Base-by-base conservation (phyloP, 2,329 filamentous ascomycete species). In the Calonectria leucothoes region DNA sequence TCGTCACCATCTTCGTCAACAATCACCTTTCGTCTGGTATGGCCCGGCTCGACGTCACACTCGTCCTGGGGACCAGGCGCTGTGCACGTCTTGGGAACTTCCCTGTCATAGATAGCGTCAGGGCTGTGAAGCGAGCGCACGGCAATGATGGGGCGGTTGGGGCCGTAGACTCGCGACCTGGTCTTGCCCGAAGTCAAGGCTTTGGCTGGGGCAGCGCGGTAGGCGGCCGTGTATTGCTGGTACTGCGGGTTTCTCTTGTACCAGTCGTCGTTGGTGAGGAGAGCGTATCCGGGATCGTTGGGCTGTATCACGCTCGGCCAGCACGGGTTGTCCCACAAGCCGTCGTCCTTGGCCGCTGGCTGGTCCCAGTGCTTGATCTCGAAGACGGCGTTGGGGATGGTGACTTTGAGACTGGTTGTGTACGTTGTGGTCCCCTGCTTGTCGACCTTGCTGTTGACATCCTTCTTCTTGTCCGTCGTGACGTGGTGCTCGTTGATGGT, bases 201-300 rank as follows among this genome's bases (percentile, higher is more conserved):
- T 2, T 42, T 64, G 35, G 35, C 20, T 39, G 59, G 59, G 23
- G 59, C 27, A n/a, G 20, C 27, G 17, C 27, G 35, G 59, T 64
- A 64, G n/a, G 39, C n/a, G 33, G 20, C 20, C 10, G 59, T 64
- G 37, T 39, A 39, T 27, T n/a, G 33, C 33, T 37, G 29, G 31
- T 35, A 35, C 23, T 42, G 25, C 3, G 35, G 33, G 59, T 52
- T 52, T 33, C 42, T 67, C 25, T 29, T 33, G 31, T 67, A 67
- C 45, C 45, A 52, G 23, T 39, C 35, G 15, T 67, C 64, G 42
- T 67, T 39, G n/a, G 64, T 67, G 31, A 67, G 64, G 5, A 67
- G 29, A 27, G 64, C 64, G 25, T 48, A 67, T 20, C 64, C 64
- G 6, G 64, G 64, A 31, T 67, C 64, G 31, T 67, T 55, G 45